Evolutionary conservation across 2,329 filamentous ascomycete genomes (phyloP), one percentile per base, ranked within the genome.

Genomic region (Fusarium armeniacum): DNA sequence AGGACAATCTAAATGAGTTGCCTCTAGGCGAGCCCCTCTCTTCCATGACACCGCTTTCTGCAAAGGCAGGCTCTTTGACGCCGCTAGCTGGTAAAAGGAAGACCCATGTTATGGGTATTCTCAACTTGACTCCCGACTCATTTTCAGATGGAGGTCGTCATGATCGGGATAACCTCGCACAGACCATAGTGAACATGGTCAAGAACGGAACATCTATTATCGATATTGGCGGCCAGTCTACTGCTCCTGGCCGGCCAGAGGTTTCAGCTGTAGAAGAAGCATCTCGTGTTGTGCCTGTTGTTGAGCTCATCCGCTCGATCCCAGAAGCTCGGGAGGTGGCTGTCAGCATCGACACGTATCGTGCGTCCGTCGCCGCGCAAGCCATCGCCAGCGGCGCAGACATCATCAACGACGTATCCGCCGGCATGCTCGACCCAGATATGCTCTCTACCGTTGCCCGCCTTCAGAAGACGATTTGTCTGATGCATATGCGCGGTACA

Each of bases 401-500:
- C 77, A 92, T 99, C 67, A 89, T 99, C 81, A 99, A 99, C 81
- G 96, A 99, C 79, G 90, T 99, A 36, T 97, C 93, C 1, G 93
- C 91, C 2, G 96, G 96, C 5, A 77, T 84, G 6, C 83, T 97
- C 52, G 96, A 98, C 77, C 82, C 87, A 0, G 85, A 86, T 1
- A 98, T 99, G 94, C 87, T 99, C 1, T 75, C 89, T 16, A 94
- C 92, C 0, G 90, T 95, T 67, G 95, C 93, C 0, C 84, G 86
- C 6, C 86, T 96, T 0, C 91, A 92, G 36, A 93, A 90, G 73
- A 93, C 94, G 4, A 89, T 98, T 33, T 87, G 85, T 66, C 85
- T 98, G 53, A 97, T 97, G 93, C 94, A 98, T 82, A 97, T 96
- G 92, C 93, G 94, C 73, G 94, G 94, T 52, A 93, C 89, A 5